These are phyloP conservation scores for Xylona heveae DNA, from an alignment of 495 filamentous ascomycete species.

Conservation along the genomic window DNA sequence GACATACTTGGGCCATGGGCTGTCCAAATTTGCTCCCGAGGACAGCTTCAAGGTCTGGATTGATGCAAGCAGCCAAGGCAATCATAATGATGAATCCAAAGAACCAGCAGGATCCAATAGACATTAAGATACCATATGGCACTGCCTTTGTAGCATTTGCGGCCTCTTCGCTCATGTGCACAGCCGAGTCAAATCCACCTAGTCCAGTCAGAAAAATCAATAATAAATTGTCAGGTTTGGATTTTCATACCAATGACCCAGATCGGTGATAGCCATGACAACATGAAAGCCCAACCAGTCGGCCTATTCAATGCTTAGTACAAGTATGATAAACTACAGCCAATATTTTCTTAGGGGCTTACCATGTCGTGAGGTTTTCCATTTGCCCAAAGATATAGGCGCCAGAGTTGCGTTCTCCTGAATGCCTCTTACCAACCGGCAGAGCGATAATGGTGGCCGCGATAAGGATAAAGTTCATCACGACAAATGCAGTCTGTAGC, in stretches of 20 bases:
- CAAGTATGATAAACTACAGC: neutral
- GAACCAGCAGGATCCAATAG: constrained; percentile 27
- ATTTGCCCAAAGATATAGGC: constrained; percentile 25
- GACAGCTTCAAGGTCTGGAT: constrained; percentile 20
- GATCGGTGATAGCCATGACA: constrained; percentile 42
- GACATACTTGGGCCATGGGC: constrained; percentile 23
- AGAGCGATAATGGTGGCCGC: constrained; percentile 42
- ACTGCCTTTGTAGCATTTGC: constrained; percentile 39
- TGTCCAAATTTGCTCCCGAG: constrained; percentile 22
- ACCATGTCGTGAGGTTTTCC: constrained; percentile 37
- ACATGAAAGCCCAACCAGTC: constrained; percentile 39
- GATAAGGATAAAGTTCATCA: constrained; percentile 40
- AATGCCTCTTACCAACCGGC: constrained; percentile 26
- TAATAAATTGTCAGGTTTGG: constrained; percentile 19
- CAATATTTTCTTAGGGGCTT: constrained; percentile 1
- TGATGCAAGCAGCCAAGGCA: constrained; percentile 27
- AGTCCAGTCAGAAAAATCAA: no score
- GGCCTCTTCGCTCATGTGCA: constrained; percentile 43
- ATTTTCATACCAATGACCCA: constrained; percentile 35
- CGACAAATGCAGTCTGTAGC: constrained; percentile 41
- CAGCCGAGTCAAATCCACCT: no score
- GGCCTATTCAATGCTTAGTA: no score
- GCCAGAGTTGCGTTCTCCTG: constrained; percentile 19
- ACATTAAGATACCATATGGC: constrained; percentile 36
- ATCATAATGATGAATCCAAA: constrained; percentile 29